Percentiles rank a stretch among this genome's conserved stretches.
Conservation (phyloP, 176 grass and related monocot species). For the Cocos nucifera region DNA sequence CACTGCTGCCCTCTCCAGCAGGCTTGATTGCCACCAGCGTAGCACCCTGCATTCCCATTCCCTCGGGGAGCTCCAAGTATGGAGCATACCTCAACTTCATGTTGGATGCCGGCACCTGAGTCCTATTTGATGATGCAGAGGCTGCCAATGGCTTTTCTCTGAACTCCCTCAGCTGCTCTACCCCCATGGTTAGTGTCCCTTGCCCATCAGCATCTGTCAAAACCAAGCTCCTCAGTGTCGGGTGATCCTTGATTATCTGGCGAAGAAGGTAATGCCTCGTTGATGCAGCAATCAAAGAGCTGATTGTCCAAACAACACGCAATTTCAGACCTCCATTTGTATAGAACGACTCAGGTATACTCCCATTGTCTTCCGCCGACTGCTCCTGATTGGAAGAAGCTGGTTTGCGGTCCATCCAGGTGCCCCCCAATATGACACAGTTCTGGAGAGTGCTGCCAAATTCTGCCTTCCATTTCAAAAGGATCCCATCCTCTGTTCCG, state of each 20-base stretch:
- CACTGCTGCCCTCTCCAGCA: background rate
- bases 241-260: slow-evolving; percentile 2
- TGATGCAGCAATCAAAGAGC: slow-evolving; percentile 2
- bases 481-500: slow-evolving; percentile 6
- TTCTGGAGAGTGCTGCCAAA: slow-evolving; percentile 13
- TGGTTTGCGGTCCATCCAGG: background rate
- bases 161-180: slow-evolving; percentile 7
- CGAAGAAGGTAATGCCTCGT: slow-evolving; percentile 1
- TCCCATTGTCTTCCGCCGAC: background rate
- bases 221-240: slow-evolving; percentile 1
- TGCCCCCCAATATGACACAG: slow-evolving; percentile 14
- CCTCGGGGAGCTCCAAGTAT: slow-evolving; percentile 8
- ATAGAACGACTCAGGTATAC: slow-evolving; percentile 5
- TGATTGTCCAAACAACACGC: slow-evolving; percentile 2
- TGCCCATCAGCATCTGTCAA: slow-evolving; percentile 3
- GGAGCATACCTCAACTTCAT: slow-evolving; percentile 10
- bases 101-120: background rate
- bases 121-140: background rate
- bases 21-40: slow-evolving; percentile 3
- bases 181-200: background rate
- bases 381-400: background rate
- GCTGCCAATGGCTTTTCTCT: slow-evolving; percentile 7
- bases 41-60: slow-evolving; percentile 3
- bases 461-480: slow-evolving; percentile 14
- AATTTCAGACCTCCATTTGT: slow-evolving; percentile 3